Evolutionary conservation across 306 rosid genomes (phyloP), one percentile per base, ranked within the genome.

Genomic region (Elaeagnus macrophylla): DNA sequence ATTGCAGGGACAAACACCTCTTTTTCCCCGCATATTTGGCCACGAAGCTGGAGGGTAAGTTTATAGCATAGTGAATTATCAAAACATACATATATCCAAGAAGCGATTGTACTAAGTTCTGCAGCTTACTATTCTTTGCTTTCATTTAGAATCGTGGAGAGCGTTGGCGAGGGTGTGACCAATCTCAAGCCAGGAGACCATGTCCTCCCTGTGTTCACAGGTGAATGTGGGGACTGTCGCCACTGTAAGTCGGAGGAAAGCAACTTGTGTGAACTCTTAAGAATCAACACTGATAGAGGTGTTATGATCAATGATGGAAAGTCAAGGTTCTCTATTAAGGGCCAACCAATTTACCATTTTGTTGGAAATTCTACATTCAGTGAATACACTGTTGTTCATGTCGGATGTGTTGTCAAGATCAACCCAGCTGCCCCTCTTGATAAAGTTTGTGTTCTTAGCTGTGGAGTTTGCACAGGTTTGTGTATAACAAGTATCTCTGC

Each of bases 31-130:
- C 61, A 86, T 89, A 50, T 83, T 79, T 51, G 97, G 97, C 62
- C 97, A 89, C 68, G 97, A 89, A 65, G 95, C 94, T 53, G 89
- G 95, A 73, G 97, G 95, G 95, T 85, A 77, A 49, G 77, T 44
- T 15, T 19, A 11, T 41, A 6, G 12, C 7, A 37, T 6, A 19
- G 46, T 11, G 5, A 20, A 39, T 7, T 13, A 18, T 38, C 39
- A 9, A n/a, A 11, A 11, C 10, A 8, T 9, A 1, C 18, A 6
- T 13, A 58, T 35, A n/a, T n/a, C n/a, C n/a, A n/a, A n/a, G n/a
- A n/a, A n/a, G 32, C 4, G 32, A 25, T 25, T 25, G 32, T 25
- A 25, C 32, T 2, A 25, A 25, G 3, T 19, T 18, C n/a, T 0
- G 11, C 35, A 7, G 17, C 18, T 48, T 47, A 5, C 25, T 10